Conservation (phyloP, 2,329 filamentous ascomycete genomes). For the Colletotrichum sp. region DNA sequence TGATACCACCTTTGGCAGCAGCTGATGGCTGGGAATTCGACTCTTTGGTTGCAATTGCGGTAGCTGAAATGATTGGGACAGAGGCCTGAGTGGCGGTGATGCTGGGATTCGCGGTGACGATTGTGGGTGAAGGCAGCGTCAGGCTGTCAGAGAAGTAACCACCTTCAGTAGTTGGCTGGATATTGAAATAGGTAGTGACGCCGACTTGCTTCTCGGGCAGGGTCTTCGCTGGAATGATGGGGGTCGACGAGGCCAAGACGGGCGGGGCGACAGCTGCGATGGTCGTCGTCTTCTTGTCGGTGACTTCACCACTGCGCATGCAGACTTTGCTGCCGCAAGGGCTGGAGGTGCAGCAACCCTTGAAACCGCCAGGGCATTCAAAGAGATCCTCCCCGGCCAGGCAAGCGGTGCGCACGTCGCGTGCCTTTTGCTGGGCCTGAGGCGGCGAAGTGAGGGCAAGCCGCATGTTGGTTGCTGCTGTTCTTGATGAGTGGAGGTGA, state of each 20-base stretch:
- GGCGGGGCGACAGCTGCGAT: constrained; percentile 11
- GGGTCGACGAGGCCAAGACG: not conserved
- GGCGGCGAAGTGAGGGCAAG: not conserved
- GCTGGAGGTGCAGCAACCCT: constrained; percentile 50
- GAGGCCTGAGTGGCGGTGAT: not conserved
- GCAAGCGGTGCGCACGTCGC: constrained; percentile 27
- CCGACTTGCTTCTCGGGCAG: not conserved
- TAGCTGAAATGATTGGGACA: not conserved
- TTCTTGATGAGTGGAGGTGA: not conserved
- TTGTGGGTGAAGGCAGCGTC: not conserved
- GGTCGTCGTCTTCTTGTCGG: not conserved
- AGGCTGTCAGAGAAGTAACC: constrained; percentile 2
- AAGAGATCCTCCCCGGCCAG: constrained; percentile 37
- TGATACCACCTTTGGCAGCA: not conserved
- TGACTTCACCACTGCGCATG: constrained; percentile 30
- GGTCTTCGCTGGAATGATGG: not conserved
- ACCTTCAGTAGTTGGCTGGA: not conserved
- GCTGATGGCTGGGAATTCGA: not conserved
- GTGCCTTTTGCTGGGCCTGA: not conserved
- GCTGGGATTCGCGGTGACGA: not conserved
- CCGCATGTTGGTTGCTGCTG: constrained; percentile 1
- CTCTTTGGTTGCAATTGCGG: not conserved
- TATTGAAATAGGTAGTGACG: not conserved
- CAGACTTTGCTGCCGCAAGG: constrained; percentile 38
- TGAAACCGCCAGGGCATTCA: constrained; percentile 37